These are phyloP conservation scores for Lentinula guzmanii DNA, from an alignment of 768 basidiomycete genomes.

Conservation along the genomic window DNA sequence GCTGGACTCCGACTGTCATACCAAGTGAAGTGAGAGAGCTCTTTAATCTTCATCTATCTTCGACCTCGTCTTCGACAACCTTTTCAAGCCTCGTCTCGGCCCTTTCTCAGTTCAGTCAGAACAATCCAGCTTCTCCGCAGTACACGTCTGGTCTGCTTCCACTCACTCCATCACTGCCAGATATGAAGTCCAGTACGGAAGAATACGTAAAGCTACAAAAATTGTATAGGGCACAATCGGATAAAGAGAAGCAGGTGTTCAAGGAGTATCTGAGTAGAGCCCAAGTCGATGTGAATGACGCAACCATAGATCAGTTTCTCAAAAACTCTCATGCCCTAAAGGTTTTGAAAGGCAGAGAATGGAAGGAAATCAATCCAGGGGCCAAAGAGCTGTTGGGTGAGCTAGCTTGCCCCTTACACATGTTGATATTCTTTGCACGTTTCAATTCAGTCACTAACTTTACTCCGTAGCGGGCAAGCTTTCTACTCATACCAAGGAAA, in stretches of 20 bases:
- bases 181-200: slow-evolving; percentile 90
- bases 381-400: background rate
- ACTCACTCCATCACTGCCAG: slow-evolving; percentile 81
- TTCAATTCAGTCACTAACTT: slow-evolving; percentile 4
- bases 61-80: slow-evolving; percentile 8
- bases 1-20: slow-evolving; percentile 56
- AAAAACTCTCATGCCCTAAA: slow-evolving; percentile 76
- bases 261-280: slow-evolving; percentile 32
- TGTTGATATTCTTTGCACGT: background rate
- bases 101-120: slow-evolving; percentile 15
- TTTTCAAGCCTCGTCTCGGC: slow-evolving; percentile 17
- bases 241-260: slow-evolving; percentile 58
- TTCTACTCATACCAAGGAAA: slow-evolving; percentile 41
- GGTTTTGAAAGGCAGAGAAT: slow-evolving; percentile 56
- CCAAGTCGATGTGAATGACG: slow-evolving; percentile 38
- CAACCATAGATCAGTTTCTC: slow-evolving; percentile 63
- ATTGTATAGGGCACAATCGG: slow-evolving; percentile 75
- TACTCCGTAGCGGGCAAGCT: slow-evolving; percentile 33
- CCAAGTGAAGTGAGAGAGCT: slow-evolving; percentile 63
- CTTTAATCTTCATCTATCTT: slow-evolving; percentile 55
- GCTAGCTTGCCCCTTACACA: background rate
- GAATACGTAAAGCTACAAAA: slow-evolving; percentile 82
- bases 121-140: slow-evolving; percentile 41
- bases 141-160: slow-evolving; percentile 80
- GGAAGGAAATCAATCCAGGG: slow-evolving; percentile 47